These are phyloP conservation scores for Coemansia sp. DNA, from an alignment of 192 early-diverging fungal genomes.

Conservation along the genomic window DNA sequence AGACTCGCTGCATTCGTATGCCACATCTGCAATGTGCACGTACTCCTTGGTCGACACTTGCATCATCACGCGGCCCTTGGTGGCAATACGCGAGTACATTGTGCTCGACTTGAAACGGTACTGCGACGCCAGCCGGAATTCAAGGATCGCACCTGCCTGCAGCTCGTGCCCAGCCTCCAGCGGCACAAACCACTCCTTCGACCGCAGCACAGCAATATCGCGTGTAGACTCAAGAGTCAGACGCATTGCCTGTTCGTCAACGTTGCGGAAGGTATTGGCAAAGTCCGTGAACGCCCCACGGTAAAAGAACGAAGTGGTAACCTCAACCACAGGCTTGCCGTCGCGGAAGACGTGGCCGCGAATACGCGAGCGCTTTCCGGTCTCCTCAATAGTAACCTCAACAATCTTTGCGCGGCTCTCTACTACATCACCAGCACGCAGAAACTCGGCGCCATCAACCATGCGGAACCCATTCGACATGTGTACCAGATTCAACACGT, in stretches of 20 bases:
- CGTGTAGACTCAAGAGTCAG: slow-evolving; percentile 71
- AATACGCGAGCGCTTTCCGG: slow-evolving; percentile 91
- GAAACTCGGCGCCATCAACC: slow-evolving; percentile 67
- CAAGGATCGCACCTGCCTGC: slow-evolving; percentile 57
- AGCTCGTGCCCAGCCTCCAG: slow-evolving; percentile 55
- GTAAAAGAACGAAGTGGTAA: slow-evolving; percentile 89
- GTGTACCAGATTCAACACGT: slow-evolving; percentile 88
- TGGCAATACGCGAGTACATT: slow-evolving; percentile 71
- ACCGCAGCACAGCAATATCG: slow-evolving; percentile 86
- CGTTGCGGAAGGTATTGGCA: slow-evolving; percentile 82
- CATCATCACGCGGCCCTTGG: slow-evolving; percentile 71
- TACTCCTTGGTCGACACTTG: slow-evolving; percentile 78
- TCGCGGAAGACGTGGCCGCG: slow-evolving; percentile 74
- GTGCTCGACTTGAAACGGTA: slow-evolving; percentile 51
- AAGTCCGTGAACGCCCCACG: slow-evolving; percentile 87
- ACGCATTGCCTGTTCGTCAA: slow-evolving; percentile 78
- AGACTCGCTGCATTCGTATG: slow-evolving; percentile 69
- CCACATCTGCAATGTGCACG: slow-evolving; percentile 79
- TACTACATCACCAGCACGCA: slow-evolving; percentile 80
- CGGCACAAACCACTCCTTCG: slow-evolving; percentile 83
- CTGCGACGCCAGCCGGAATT: slow-evolving; percentile 55
- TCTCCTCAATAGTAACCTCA: slow-evolving; percentile 82
- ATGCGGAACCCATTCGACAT: slow-evolving; percentile 91
- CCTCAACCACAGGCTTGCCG: slow-evolving; percentile 77
- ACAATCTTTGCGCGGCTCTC: slow-evolving; percentile 80